Conservation (phyloP, 2,329 filamentous ascomycete species). For the Fusarium keratoplasticum region DNA sequence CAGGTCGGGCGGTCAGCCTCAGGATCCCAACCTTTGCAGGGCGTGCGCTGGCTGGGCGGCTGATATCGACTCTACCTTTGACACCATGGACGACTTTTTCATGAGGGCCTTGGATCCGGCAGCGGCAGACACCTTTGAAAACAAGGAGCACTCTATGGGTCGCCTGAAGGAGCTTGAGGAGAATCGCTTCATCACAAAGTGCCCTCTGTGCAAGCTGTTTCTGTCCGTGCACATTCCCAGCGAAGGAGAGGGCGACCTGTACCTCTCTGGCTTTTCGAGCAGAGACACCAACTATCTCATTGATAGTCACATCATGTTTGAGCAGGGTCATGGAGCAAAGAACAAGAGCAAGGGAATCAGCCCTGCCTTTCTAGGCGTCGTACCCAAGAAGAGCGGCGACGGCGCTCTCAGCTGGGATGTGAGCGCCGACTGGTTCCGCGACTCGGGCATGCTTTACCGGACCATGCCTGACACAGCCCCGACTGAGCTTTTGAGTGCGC, state of each 20-base stretch:
- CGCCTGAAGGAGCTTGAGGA: slow-evolving; percentile 47
- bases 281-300: slow-evolving; percentile 51
- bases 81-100: slow-evolving; percentile 48
- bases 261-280: slow-evolving; percentile 50
- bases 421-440: slow-evolving; percentile 48
- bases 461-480: slow-evolving; percentile 42
- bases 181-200: slow-evolving; percentile 49
- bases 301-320: slow-evolving; percentile 47
- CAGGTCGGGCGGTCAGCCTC: slow-evolving; percentile 39
- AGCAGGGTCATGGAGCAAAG: slow-evolving; percentile 46
- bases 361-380: slow-evolving; percentile 48
- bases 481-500: slow-evolving; percentile 42
- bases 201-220: slow-evolving; percentile 51
- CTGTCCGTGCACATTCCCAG: slow-evolving; percentile 48
- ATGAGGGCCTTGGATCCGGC: slow-evolving; percentile 43
- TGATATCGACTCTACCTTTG: slow-evolving; percentile 49
- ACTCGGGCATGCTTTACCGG: slow-evolving; percentile 49
- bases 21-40: slow-evolving; percentile 48
- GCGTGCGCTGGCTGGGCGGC: slow-evolving; percentile 48
- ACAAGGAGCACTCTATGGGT: slow-evolving; percentile 46
- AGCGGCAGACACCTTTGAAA: slow-evolving; percentile 48
- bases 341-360: slow-evolving; percentile 45
- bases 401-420: slow-evolving; percentile 47
- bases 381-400: slow-evolving; percentile 47
- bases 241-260: slow-evolving; percentile 45